Conservation (phyloP, 257 asterid genomes). For the Solanum habrochaites region DNA sequence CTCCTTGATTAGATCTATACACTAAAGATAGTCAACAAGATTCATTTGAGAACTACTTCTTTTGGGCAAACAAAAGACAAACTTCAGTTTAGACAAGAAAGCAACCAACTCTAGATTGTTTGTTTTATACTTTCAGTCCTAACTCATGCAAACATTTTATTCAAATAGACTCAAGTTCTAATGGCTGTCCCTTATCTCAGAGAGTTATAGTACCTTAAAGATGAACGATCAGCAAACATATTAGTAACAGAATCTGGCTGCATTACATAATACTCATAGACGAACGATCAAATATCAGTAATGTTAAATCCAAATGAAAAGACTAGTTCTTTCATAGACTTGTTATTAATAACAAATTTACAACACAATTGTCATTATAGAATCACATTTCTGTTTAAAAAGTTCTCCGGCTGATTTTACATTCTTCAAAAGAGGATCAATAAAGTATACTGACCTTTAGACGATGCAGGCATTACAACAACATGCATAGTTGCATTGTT, state of each 20-base stretch:
- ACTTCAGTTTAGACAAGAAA: not conserved
- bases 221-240: not conserved
- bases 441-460: conserved; percentile 36
- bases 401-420: not conserved
- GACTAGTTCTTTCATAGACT: not conserved
- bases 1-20: not conserved
- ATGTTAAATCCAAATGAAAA: not conserved
- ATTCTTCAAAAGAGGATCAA: not conserved
- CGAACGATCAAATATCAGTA: not conserved
- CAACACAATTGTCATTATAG: not conserved
- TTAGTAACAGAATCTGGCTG: not conserved
- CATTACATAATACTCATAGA: not conserved
- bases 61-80: not conserved
- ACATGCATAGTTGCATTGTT: conserved; percentile 76
- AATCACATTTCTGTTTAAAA: not conserved
- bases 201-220: not conserved
- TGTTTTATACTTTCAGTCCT: not conserved
- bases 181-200: not conserved
- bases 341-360: not conserved
- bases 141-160: not conserved
- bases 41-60: not conserved
- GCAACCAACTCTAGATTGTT: not conserved
- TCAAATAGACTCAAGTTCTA: not conserved
- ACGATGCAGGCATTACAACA: conserved; percentile 73
- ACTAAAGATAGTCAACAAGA: not conserved